A percentile compares a stretch with the other conserved stretches of the same genome.
These are phyloP conservation scores for Eutrema yunnanense DNA, from an alignment of 345 rosid genomes.

Conservation along the genomic window DNA sequence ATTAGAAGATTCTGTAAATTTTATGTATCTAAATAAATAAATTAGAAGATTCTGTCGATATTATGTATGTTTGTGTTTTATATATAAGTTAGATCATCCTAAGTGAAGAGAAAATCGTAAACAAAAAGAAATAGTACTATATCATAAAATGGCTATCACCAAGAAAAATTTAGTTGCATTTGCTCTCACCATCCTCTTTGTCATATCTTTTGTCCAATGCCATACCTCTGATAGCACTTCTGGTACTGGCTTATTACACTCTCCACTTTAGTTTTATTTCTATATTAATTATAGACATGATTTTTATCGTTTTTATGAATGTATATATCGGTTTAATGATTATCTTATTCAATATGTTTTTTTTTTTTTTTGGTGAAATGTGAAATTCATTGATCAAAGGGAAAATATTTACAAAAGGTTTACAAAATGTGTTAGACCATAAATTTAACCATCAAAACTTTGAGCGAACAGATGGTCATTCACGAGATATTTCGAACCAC, in stretches of 20 bases:
- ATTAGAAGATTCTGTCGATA: not conserved
- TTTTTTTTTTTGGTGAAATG: too few relatives aligned
- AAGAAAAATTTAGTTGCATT: not conserved
- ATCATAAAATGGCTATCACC: not conserved
- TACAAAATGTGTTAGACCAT: too few relatives aligned
- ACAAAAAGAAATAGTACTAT: not conserved
- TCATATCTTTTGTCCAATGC: not conserved
- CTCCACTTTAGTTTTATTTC: not conserved
- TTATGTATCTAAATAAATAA: not conserved
- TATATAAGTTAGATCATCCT: too few relatives aligned
- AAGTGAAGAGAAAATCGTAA: not conserved
- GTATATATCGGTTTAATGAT: not conserved
- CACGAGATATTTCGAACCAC: too few relatives aligned
- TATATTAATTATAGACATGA: not conserved
- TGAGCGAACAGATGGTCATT: too few relatives aligned
- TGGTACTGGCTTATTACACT: not conserved
- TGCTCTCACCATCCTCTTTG: not conserved
- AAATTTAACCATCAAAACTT: too few relatives aligned
- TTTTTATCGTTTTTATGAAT: not conserved
- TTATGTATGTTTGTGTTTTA: not conserved
- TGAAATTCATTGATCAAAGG: too few relatives aligned
- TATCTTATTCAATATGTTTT: not conserved
- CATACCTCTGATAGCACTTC: not conserved
- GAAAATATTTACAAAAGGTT: too few relatives aligned
- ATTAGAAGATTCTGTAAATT: too few relatives aligned